These are phyloP conservation scores for Volvox carteri DNA, from an alignment of 163 green algal species.

Conservation along the genomic window DNA sequence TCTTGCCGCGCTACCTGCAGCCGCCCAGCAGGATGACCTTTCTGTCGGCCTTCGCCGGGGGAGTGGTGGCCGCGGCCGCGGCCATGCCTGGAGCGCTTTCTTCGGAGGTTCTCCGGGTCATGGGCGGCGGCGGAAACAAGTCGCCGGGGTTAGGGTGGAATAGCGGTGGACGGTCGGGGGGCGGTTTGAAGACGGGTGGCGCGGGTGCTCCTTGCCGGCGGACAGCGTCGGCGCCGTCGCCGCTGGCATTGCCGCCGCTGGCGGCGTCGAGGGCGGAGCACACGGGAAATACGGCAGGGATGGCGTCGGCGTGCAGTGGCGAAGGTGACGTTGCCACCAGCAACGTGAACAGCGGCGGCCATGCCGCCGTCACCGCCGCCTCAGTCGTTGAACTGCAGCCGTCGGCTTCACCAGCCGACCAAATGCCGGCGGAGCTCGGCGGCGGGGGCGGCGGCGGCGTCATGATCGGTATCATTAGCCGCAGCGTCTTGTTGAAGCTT, in stretches of 20 bases:
- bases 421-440: neutral
- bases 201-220: neutral
- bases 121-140: neutral
- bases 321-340: too few species aligned
- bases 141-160: neutral
- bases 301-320: too few species aligned
- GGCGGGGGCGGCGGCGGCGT: neutral
- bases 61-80: neutral
- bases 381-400: too few species aligned
- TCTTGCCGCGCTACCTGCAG: neutral
- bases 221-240: neutral
- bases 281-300: too few species aligned
- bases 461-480: constrained; percentile 43
- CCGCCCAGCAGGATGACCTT: neutral
- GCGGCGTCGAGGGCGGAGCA: neutral
- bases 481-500: constrained; percentile 42
- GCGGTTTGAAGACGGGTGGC: neutral
- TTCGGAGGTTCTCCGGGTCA: neutral
- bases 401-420: neutral
- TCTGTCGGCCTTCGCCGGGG: constrained; percentile 13
- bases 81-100: neutral
- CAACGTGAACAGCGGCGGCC: neutral
- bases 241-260: neutral
- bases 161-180: neutral
- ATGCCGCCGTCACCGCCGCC: neutral